A percentile compares a stretch with the other conserved stretches of the same genome.
Evolutionary conservation across 768 basidiomycete species (phyloP).

Genomic region (Gyrodon lividus): DNA sequence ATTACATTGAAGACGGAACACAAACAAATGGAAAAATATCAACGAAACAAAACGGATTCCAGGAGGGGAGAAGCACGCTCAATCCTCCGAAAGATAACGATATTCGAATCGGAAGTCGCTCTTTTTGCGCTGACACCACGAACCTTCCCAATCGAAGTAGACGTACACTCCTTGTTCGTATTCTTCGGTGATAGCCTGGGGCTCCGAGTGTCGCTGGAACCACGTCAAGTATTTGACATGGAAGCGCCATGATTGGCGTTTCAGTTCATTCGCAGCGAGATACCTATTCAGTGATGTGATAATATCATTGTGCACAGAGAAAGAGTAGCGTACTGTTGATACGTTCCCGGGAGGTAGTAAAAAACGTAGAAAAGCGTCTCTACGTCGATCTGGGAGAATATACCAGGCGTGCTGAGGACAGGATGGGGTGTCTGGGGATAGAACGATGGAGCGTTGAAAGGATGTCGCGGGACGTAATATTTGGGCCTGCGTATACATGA

Average conservation of each 20-base stretch:
- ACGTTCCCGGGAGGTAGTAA: slow-evolving; percentile 96
- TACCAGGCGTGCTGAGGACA: slow-evolving; percentile 74
- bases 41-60: slow-evolving; percentile 1
- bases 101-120: slow-evolving; percentile 97
- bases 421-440: slow-evolving; percentile 90
- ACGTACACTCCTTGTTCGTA: slow-evolving; percentile 99
- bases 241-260: slow-evolving; percentile 98
- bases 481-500: slow-evolving; percentile 66
- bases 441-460: slow-evolving; percentile 86
- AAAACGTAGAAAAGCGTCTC: slow-evolving; percentile 99
- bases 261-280: slow-evolving; percentile 94
- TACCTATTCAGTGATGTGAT: slow-evolving; percentile 49
- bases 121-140: slow-evolving; percentile 98
- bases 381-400: slow-evolving; percentile 90
- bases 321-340: slow-evolving; percentile 71
- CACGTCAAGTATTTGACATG: slow-evolving; percentile 99
- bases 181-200: slow-evolving; percentile 97
- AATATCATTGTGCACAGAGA: neutral
- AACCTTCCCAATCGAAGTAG: slow-evolving; percentile 99
- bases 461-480: slow-evolving; percentile 93
- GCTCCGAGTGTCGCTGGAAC: slow-evolving; percentile 99
- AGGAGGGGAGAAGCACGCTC: neutral
- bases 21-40: slow-evolving; percentile 10
- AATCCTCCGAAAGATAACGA: slow-evolving; percentile 89
- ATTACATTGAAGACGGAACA: slow-evolving; percentile 24